These are phyloP conservation scores for Fraxinus dipetala DNA, from an alignment of 305 asterid genomes.

Conservation along the genomic window DNA sequence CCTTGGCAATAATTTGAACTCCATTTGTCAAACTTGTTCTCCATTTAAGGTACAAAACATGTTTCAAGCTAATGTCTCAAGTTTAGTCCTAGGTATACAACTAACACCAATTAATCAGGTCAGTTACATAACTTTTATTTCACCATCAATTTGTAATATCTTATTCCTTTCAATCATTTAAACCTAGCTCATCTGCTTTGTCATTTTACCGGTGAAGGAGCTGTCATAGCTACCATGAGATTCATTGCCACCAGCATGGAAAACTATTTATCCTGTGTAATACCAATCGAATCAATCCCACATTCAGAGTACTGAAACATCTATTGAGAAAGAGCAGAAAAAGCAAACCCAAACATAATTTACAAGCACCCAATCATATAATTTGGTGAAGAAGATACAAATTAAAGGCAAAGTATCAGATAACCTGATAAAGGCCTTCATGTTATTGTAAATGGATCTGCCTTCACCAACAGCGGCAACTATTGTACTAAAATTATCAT, in stretches of 20 bases:
- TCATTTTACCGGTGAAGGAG: background rate
- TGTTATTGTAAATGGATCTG: conserved; percentile 96
- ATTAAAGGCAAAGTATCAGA: conserved; percentile 4
- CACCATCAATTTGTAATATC: background rate
- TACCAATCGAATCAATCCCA: background rate
- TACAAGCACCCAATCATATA: background rate
- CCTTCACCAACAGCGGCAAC: conserved; percentile 99
- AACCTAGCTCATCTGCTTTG: background rate
- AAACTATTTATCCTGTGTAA: background rate
- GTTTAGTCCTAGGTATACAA: background rate
- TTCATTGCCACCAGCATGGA: background rate
- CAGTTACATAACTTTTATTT: background rate
- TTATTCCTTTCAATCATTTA: background rate
- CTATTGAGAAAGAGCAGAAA: background rate
- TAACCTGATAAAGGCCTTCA: conserved; percentile 99
- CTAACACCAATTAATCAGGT: background rate
- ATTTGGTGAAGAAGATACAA: background rate
- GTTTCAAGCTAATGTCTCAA: background rate
- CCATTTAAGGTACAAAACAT: background rate
- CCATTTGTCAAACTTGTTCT: background rate
- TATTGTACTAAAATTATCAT: conserved; percentile 94
- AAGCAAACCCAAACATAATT: background rate
- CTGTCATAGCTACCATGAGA: background rate
- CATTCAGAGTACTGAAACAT: background rate
- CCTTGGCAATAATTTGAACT: background rate